Evolutionary conservation across 2,329 filamentous ascomycete genomes (phyloP).

Genomic region (Colletotrichum theobromicola): DNA sequence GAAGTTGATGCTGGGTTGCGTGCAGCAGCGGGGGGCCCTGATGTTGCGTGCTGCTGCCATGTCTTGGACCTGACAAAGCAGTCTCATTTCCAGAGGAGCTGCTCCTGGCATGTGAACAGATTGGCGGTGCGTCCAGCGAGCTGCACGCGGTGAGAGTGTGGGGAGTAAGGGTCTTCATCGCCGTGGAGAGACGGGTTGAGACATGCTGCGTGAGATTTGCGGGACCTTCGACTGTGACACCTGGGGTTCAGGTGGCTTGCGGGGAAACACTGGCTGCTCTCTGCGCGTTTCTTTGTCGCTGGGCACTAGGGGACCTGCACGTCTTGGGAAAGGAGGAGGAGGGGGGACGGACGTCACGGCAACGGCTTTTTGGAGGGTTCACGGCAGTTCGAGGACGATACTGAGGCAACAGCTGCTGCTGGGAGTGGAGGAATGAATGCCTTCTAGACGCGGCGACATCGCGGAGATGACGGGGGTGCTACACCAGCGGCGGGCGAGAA

Average conservation of each 20-base stretch:
- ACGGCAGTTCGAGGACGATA: not conserved
- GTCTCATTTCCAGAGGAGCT: not conserved
- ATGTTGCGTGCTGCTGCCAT: not conserved
- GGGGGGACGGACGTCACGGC: not conserved
- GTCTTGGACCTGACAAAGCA: not conserved
- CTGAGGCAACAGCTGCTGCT: not conserved
- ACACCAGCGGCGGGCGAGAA: not conserved
- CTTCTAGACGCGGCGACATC: not conserved
- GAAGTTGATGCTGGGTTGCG: not conserved
- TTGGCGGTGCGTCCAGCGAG: not conserved
- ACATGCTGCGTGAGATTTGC: not conserved
- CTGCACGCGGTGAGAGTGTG: not conserved
- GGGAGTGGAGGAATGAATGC: not conserved
- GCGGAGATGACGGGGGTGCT: not conserved
- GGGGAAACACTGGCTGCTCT: not conserved
- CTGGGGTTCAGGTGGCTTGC: not conserved
- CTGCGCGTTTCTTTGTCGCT: not conserved
- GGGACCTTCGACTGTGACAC: not conserved
- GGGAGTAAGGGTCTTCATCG: not conserved
- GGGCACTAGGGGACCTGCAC: not conserved
- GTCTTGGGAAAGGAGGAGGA: not conserved
- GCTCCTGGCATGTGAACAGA: constrained; percentile 4
- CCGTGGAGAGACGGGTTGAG: not conserved
- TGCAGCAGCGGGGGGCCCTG: not conserved
- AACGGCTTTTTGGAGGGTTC: not conserved